A percentile compares a stretch with the other conserved stretches of the same genome.
Conservation (phyloP, 2,329 filamentous ascomycete species). For the Cryphonectria carpinicola region DNA sequence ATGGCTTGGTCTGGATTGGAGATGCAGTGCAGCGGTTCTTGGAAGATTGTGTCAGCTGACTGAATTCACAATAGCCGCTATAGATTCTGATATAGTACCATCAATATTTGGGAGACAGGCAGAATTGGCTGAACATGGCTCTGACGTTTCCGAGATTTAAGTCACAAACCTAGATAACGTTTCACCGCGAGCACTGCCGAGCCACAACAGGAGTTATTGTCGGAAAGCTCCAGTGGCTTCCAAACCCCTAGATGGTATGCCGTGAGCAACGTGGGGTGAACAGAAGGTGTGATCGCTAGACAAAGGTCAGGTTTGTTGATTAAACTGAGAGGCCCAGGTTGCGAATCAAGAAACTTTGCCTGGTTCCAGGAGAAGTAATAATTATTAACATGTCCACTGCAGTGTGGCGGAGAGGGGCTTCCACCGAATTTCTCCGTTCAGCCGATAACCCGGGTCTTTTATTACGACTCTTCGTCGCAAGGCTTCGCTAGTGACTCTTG, state of each 20-base stretch:
- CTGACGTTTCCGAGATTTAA: not conserved
- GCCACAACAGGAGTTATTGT: not conserved
- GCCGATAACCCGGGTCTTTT: too few relatives aligned
- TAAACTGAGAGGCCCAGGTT: not conserved
- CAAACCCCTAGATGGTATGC: not conserved
- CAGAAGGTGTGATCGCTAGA: not conserved
- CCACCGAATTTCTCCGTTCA: not conserved
- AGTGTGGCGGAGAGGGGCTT: not conserved
- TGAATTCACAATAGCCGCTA: too few relatives aligned
- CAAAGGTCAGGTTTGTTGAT: not conserved
- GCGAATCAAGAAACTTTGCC: not conserved
- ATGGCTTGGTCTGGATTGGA: not conserved
- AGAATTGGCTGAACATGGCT: not conserved
- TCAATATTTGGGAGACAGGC: not conserved
- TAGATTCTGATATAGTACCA: not conserved
- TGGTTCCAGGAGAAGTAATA: not conserved
- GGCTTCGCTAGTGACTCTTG: not conserved
- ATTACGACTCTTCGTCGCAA: too few relatives aligned
- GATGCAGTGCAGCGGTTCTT: not conserved
- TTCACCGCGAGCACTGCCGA: not conserved
- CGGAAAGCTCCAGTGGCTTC: not conserved
- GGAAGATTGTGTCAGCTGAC: not conserved
- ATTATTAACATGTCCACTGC: not conserved
- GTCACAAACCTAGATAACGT: not conserved
- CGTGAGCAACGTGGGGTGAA: not conserved